These are phyloP conservation scores for Daldinia decipiens DNA, from an alignment of 495 filamentous ascomycete genomes.

Conservation along the genomic window DNA sequence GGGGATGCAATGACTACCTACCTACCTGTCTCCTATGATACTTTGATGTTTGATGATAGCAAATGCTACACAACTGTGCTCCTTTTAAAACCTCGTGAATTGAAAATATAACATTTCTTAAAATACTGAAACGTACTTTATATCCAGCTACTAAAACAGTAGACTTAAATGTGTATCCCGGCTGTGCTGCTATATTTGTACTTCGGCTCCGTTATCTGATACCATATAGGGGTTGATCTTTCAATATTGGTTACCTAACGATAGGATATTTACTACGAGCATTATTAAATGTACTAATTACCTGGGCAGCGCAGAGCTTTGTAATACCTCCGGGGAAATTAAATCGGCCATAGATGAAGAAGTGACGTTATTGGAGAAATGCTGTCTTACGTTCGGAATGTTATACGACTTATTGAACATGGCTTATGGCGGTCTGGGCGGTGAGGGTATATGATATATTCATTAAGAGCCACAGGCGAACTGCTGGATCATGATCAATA, in stretches of 20 bases:
- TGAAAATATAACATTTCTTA: not conserved
- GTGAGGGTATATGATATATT: not conserved
- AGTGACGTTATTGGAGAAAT: not conserved
- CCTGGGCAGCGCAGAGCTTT: not conserved
- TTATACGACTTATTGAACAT: not conserved
- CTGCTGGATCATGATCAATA: not conserved
- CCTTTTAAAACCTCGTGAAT: not conserved
- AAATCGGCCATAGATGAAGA: not conserved
- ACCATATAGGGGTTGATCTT: not conserved
- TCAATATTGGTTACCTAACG: not conserved
- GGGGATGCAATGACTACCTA: not conserved
- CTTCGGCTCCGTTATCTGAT: not conserved
- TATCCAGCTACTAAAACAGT: not conserved
- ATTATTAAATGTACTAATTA: not conserved
- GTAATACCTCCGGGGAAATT: not conserved
- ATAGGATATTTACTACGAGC: not conserved
- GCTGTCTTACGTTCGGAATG: not conserved
- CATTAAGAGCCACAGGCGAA: not conserved
- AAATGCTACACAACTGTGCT: not conserved
- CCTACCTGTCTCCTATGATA: not conserved
- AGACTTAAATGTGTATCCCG: too few species aligned
- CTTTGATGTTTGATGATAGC: not conserved
- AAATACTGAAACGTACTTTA: not conserved
- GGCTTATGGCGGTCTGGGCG: constrained; percentile 1
- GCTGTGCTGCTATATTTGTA: not conserved